Evolutionary conservation across 176 grass and related monocot genomes (phyloP), one percentile per base, ranked within the genome.

Genomic region (Luzula sylvatica): DNA sequence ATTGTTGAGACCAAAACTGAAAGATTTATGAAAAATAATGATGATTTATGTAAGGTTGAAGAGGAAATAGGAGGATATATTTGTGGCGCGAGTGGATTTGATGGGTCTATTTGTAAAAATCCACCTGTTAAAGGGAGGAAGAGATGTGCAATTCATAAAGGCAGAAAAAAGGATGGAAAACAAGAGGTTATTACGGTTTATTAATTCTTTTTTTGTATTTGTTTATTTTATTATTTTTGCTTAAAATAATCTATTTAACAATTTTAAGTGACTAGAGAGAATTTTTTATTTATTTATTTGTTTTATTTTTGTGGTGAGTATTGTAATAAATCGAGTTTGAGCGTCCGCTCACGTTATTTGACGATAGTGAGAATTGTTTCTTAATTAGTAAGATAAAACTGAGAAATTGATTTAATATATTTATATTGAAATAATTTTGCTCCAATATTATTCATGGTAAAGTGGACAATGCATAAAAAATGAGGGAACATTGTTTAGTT

Each of bases 21-120:
- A n/a, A 23, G 15, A 24, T 40, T 49, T 15, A 11, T 32, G 26
- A 63, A 63, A 23, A 64, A 19, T 26, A 49, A 64, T 55, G 23
- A 11, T 3, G 5, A 13, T 43, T 4, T 21, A 46, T 32, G 15
- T 45, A 23, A 46, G 19, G 28, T 45, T 69, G 65, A 69, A 20
- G 30, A 46, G 32, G 30, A 18, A 69, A 55, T 18, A 26, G 3
- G 17, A 35, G 43, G 24, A 20, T 41, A 27, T 4, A 55, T 48
- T 56, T 48, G 52, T 22, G 51, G 16, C 5, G 38, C 27, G 23
- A 53, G 18, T 21, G 51, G 30, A 30, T 46, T 30, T 47, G 51
- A 69, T 46, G 65, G 65, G 52, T 69, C 65, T 24, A 56, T 56
- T 56, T 69, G 65, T 56, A 46, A 46, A 38, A 69, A 56, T 8